Percentiles rank a stretch among this genome's conserved stretches.
Conservation (phyloP, 441 rosid species). For the Isatis lusitanica region DNA sequence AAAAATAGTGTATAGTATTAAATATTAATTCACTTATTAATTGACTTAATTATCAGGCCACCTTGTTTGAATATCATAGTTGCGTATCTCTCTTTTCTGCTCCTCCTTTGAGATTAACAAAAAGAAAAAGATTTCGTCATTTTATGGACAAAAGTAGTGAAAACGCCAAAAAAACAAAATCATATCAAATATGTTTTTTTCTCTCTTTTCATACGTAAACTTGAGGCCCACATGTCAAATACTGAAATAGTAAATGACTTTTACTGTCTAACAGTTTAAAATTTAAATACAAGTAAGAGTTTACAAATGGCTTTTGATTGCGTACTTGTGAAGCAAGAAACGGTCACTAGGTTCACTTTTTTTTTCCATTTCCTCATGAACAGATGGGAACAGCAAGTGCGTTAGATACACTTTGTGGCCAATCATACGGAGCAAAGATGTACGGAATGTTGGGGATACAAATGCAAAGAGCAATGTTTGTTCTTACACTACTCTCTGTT, state of each 20-base stretch:
- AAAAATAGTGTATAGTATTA: background rate
- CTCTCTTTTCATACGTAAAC: background rate
- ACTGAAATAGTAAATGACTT: background rate
- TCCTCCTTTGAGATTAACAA: conserved; percentile 5
- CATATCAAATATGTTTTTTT: background rate
- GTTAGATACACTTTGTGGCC: conserved; percentile 60
- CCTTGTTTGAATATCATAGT: conserved; percentile 18
- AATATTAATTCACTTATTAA: background rate
- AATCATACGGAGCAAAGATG: conserved; percentile 55
- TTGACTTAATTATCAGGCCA: background rate
- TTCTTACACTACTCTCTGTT: conserved; percentile 45
- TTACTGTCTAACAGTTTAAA: background rate
- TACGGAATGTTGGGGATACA: conserved; percentile 50
- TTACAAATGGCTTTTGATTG: background rate
- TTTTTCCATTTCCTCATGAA: background rate
- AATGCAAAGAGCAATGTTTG: conserved; percentile 50
- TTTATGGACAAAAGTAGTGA: conserved; percentile 10
- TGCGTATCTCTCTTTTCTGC: conserved; percentile 15
- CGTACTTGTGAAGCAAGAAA: background rate
- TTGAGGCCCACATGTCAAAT: background rate
- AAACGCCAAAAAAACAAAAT: background rate
- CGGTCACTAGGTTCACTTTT: background rate
- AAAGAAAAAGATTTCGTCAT: background rate
- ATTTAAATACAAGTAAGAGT: background rate
- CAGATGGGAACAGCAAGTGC: conserved; percentile 60